Percentiles rank a stretch among this genome's conserved stretches.
phyloP scores from a whole-genome alignment of 139 green algal genomes.

The Chlamydomonas eustigma region DNA sequence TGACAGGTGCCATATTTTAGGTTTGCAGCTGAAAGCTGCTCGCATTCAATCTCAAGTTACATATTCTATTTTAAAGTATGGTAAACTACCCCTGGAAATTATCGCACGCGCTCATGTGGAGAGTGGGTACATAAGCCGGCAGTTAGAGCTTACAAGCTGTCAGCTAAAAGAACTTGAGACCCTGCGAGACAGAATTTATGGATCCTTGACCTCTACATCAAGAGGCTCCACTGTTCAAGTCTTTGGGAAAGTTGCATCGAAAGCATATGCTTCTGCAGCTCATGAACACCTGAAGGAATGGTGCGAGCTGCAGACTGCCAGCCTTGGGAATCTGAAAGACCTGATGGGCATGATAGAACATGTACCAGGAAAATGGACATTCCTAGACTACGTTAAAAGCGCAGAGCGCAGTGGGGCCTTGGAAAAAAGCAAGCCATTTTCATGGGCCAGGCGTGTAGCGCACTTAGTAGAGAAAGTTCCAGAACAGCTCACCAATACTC shows the following conservation, averaged over 20 bases:
- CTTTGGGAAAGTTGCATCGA: not conserved
- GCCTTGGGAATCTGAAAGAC: not conserved
- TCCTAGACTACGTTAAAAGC: not conserved
- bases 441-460: not conserved
- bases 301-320: constrained; percentile 3
- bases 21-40: not conserved
- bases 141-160: not conserved
- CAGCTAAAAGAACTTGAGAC: not conserved
- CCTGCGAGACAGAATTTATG: not conserved
- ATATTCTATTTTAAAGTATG: not conserved
- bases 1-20: not conserved
- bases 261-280: not conserved
- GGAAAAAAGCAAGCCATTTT: not conserved
- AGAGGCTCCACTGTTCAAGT: not conserved
- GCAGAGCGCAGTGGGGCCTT: not conserved
- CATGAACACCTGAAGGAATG: constrained; percentile 5
- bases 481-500: too few species aligned
- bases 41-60: not conserved
- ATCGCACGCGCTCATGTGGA: not conserved
- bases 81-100: not conserved
- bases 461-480: not conserved
- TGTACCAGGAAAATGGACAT: too few species aligned
- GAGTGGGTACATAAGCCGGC: not conserved
- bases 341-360: too few species aligned
- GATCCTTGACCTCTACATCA: not conserved